phyloP scores from a whole-genome alignment of 2,329 filamentous ascomycete species.

The Graphium sp. region DNA sequence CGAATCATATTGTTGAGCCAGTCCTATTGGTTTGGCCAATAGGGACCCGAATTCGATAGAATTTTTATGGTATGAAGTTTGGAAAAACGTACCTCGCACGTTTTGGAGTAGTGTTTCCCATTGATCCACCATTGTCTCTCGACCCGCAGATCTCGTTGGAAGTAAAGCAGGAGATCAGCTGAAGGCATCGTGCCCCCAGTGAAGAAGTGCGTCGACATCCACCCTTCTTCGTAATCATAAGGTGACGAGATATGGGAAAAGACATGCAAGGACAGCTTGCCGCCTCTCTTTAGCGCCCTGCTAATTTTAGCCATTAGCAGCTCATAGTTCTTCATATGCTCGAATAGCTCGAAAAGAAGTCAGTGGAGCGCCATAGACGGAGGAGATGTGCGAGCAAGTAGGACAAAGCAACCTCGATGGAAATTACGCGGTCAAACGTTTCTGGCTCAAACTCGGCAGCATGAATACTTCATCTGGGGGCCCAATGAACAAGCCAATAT shows the following conservation, averaged over 20 bases:
- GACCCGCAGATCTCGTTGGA: constrained; percentile 43
- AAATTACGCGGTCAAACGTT: constrained; percentile 47
- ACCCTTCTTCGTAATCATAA: constrained; percentile 55
- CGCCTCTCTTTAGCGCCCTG: constrained; percentile 39
- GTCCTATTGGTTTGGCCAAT: too few relatives aligned
- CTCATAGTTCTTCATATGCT: constrained; percentile 65
- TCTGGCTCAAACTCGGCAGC: constrained; percentile 41
- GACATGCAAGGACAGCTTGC: constrained; percentile 54
- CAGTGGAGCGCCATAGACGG: too few relatives aligned
- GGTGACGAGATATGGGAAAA: constrained; percentile 48
- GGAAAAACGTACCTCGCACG: constrained; percentile 39
- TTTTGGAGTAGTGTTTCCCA: constrained; percentile 50
- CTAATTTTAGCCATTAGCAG: constrained; percentile 46
- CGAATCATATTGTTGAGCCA: constrained; percentile 45
- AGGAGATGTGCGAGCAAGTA: too few relatives aligned
- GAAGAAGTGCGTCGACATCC: constrained; percentile 63
- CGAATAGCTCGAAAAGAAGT: constrained; percentile 38
- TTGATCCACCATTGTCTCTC: constrained; percentile 56
- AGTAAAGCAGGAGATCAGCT: constrained; percentile 48
- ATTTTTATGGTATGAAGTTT: too few relatives aligned
- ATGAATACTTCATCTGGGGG: constrained; percentile 58
- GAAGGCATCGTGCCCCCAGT: constrained; percentile 57
- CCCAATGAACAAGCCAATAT: constrained; percentile 45
- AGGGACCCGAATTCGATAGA: too few relatives aligned
- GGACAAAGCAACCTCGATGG: constrained; percentile 30